Percentiles rank a stretch among this genome's conserved stretches.
Evolutionary conservation across 352 stramenopile species (phyloP).

Genomic region (Pythium dissimile): DNA sequence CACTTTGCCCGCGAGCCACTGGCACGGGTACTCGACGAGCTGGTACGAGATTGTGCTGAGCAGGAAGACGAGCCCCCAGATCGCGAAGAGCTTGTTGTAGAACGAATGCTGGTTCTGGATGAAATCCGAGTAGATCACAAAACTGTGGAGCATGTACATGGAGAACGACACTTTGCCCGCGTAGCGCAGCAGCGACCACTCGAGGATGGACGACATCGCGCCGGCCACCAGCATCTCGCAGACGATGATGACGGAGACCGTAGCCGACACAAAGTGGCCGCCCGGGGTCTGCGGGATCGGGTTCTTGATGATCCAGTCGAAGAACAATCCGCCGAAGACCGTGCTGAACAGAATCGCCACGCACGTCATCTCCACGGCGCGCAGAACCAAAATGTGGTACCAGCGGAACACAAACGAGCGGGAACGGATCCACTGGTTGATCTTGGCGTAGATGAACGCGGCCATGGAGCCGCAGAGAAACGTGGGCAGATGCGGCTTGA

Average conservation of each 20-base stretch:
- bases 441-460: slow-evolving; percentile 32
- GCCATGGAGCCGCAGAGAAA: slow-evolving; percentile 36
- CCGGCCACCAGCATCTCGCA: slow-evolving; percentile 32
- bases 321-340: slow-evolving; percentile 22
- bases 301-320: slow-evolving; percentile 27
- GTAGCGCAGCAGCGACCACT: slow-evolving; percentile 31
- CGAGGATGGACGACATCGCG: slow-evolving; percentile 20
- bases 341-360: slow-evolving; percentile 25
- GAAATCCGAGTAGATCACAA: slow-evolving; percentile 30
- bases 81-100: slow-evolving; percentile 33
- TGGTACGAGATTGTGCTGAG: slow-evolving; percentile 32
- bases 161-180: slow-evolving; percentile 42
- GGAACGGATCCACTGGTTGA: slow-evolving; percentile 22
- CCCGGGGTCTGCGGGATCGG: slow-evolving; percentile 13
- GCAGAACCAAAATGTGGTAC: slow-evolving; percentile 11
- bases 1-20: slow-evolving; percentile 14
- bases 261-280: slow-evolving; percentile 20
- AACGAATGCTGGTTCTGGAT: slow-evolving; percentile 26
- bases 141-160: slow-evolving; percentile 43
- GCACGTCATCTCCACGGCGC: slow-evolving; percentile 11
- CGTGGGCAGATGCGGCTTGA: slow-evolving; percentile 31
- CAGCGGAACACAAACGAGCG: background rate
- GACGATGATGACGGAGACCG: slow-evolving; percentile 30
- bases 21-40: slow-evolving; percentile 25
- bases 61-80: slow-evolving; percentile 25